A percentile compares a stretch with the other conserved stretches of the same genome.
These are phyloP conservation scores for Pelargonium hybrid DNA, from an alignment of 441 rosid species.

Conservation along the genomic window DNA sequence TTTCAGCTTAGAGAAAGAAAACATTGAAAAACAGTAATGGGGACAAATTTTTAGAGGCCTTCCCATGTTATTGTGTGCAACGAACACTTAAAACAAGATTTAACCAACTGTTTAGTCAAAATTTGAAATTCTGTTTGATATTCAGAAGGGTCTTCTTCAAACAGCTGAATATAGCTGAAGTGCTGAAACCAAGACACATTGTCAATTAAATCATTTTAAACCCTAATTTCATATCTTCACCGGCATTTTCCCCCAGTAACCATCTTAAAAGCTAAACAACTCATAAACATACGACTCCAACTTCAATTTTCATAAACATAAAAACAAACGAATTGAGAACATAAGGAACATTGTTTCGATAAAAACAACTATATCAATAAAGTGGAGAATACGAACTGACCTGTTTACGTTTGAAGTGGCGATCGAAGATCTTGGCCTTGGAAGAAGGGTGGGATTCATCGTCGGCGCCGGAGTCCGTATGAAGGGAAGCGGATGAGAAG, in stretches of 20 bases:
- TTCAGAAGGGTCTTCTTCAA: background rate
- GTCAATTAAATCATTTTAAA: background rate
- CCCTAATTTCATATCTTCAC: background rate
- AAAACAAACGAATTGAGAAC: background rate
- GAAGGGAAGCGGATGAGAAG: slow-evolving; percentile 26
- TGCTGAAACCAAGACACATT: background rate
- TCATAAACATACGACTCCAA: background rate
- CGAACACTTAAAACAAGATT: background rate
- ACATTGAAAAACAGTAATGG: background rate
- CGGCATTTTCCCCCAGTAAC: background rate
- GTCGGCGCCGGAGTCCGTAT: slow-evolving; percentile 33
- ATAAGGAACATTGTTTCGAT: background rate
- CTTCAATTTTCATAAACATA: background rate
- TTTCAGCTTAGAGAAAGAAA: background rate
- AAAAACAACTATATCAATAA: background rate
- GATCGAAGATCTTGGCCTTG: slow-evolving; percentile 68
- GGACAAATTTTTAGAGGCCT: background rate
- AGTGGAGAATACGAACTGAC: slow-evolving; percentile 25
- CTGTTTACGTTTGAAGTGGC: slow-evolving; percentile 75
- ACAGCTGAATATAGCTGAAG: background rate
- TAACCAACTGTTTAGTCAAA: background rate
- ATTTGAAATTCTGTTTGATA: background rate
- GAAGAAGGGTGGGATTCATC: slow-evolving; percentile 32
- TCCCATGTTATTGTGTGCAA: background rate
- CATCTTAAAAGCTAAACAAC: background rate